These are phyloP conservation scores for Penicillium sp. DNA, from an alignment of 2,329 filamentous ascomycete genomes.

Conservation along the genomic window DNA sequence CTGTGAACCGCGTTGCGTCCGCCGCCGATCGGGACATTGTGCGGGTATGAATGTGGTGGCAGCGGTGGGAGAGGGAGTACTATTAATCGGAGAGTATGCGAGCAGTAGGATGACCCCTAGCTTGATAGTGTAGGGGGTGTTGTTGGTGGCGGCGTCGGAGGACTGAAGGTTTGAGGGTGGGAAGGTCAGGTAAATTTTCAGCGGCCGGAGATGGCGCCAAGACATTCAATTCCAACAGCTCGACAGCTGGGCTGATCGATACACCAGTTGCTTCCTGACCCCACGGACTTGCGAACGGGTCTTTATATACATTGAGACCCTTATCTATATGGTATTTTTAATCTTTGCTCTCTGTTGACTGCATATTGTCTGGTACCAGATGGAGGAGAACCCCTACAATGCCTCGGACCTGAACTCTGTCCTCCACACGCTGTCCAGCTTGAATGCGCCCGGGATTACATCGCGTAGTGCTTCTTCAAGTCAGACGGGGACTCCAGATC, in stretches of 20 bases:
- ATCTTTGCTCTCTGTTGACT: neutral
- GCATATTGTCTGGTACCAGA: neutral
- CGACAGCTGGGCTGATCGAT: slow-evolving; percentile 4
- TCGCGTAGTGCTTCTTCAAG: neutral
- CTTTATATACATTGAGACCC: neutral
- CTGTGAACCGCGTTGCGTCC: slow-evolving; percentile 55
- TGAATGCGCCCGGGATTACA: slow-evolving; percentile 27
- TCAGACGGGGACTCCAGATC: slow-evolving; percentile 4
- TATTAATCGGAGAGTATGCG: neutral
- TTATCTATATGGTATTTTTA: neutral
- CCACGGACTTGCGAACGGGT: neutral
- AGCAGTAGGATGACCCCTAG: neutral
- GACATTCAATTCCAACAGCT: slow-evolving; percentile 22
- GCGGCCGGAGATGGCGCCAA: slow-evolving; percentile 26
- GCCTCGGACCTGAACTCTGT: slow-evolving; percentile 44
- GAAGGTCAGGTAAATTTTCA: slow-evolving; percentile 32
- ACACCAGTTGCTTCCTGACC: neutral
- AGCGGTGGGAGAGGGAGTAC: slow-evolving; percentile 2
- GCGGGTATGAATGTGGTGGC: slow-evolving; percentile 2
- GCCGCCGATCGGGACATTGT: slow-evolving; percentile 51
- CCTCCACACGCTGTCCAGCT: slow-evolving; percentile 44
- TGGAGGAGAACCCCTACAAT: slow-evolving; percentile 29
- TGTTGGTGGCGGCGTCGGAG: slow-evolving; percentile 14
- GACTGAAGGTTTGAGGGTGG: slow-evolving; percentile 18
- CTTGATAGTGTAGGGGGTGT: slow-evolving; percentile 10